Evolutionary conservation across 768 basidiomycete genomes (phyloP).

Genomic region (Boletus bicolor): DNA sequence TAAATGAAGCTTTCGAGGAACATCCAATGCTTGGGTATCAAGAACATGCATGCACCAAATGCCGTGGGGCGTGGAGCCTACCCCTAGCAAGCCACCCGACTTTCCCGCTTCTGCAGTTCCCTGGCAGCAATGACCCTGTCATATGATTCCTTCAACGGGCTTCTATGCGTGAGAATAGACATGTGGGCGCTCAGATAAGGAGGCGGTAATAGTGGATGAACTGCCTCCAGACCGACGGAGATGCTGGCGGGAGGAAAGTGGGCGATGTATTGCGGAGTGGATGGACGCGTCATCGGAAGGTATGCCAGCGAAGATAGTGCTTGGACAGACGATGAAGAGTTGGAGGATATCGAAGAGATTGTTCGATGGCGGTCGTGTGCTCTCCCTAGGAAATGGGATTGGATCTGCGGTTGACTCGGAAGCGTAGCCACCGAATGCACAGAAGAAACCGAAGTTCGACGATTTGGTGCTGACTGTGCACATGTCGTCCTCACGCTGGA

Average conservation of each 20-base stretch:
- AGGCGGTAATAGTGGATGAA: conserved; percentile 69
- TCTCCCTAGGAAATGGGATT: conserved; percentile 31
- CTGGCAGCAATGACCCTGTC: conserved; percentile 65
- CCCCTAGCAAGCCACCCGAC: not conserved
- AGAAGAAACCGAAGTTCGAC: conserved; percentile 58
- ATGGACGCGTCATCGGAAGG: conserved; percentile 40
- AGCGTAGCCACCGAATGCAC: conserved; percentile 58
- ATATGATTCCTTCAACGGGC: conserved; percentile 66
- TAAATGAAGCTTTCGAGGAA: conserved; percentile 18
- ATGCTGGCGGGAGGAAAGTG: conserved; percentile 66
- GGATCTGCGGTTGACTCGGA: conserved; percentile 39
- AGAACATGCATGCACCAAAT: conserved; percentile 6
- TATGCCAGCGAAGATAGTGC: conserved; percentile 57
- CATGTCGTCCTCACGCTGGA: conserved; percentile 38
- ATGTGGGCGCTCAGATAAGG: conserved; percentile 72
- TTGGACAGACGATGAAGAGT: conserved; percentile 44
- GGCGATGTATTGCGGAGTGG: conserved; percentile 45
- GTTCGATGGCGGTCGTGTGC: conserved; percentile 50
- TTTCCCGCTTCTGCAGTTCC: conserved; percentile 30
- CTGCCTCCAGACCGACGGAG: conserved; percentile 50
- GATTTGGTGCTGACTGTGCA: conserved; percentile 34
- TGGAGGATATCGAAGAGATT: conserved; percentile 53
- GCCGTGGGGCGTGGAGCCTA: not conserved
- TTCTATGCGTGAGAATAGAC: conserved; percentile 61
- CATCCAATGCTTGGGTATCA: conserved; percentile 24